Conservation (phyloP, 2,329 filamentous ascomycete species). For the Hypoxylon sp. region DNA sequence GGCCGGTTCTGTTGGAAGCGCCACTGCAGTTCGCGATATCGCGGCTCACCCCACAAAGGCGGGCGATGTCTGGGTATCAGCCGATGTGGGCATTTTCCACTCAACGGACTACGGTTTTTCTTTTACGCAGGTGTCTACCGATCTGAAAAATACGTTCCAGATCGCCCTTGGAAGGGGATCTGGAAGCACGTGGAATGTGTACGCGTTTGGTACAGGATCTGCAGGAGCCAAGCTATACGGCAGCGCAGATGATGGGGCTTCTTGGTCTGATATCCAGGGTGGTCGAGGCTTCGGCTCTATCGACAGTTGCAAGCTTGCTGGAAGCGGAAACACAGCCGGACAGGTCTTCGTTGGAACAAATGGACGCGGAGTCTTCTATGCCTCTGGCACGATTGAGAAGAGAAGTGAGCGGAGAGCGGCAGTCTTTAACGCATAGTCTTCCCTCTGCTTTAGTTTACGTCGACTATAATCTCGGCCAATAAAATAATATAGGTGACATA, state of each 20-base stretch:
- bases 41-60: conserved; percentile 69
- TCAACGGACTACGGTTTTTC: conserved; percentile 66
- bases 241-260: conserved; percentile 59
- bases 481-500: not conserved
- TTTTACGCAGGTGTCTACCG: conserved; percentile 59
- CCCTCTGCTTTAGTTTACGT: not conserved
- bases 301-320: conserved; percentile 58
- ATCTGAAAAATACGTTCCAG: conserved; percentile 59
- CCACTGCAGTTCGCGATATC: conserved; percentile 67
- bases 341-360: conserved; percentile 67
- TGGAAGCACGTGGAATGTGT: conserved; percentile 61
- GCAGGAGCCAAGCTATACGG: conserved; percentile 62
- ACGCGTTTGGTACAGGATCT: conserved; percentile 62
- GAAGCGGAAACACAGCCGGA: conserved; percentile 62
- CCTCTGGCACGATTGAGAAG: conserved; percentile 44
- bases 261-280: conserved; percentile 65
- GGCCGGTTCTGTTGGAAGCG: conserved; percentile 57
- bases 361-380: conserved; percentile 63
- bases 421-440: conserved; percentile 20
- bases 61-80: conserved; percentile 73
- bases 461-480: not conserved
- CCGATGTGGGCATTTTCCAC: conserved; percentile 67
- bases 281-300: conserved; percentile 62
- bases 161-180: conserved; percentile 62
- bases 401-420: conserved; percentile 2